phyloP scores from a whole-genome alignment of 2,329 filamentous ascomycete genomes.

The Botrytis tulipae region DNA sequence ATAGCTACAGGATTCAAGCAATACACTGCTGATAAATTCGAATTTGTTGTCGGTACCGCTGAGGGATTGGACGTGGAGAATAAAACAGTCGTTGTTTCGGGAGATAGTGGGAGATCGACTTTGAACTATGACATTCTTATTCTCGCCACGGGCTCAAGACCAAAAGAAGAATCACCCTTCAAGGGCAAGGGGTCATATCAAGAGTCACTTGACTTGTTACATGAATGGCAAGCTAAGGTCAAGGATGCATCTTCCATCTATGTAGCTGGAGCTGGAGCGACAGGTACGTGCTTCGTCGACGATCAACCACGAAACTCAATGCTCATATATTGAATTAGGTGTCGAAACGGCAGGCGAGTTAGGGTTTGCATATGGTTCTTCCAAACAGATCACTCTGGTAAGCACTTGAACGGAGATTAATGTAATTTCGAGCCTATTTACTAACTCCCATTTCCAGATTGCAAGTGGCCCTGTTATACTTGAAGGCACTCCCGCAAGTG shows the following conservation, averaged over 20 bases:
- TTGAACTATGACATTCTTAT: conserved; percentile 51
- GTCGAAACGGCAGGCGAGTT: conserved; percentile 40
- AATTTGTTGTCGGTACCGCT: conserved; percentile 52
- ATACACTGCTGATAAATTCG: conserved; percentile 49
- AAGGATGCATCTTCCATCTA: conserved; percentile 33
- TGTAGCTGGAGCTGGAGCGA: conserved; percentile 38
- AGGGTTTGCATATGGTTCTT: conserved; percentile 34
- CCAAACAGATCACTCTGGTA: conserved; percentile 36
- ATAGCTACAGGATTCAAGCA: conserved; percentile 47
- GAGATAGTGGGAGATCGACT: conserved; percentile 37
- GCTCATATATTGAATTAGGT: conserved; percentile 17
- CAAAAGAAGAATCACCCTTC: conserved; percentile 46
- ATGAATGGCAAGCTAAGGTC: conserved; percentile 28
- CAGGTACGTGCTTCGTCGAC: conserved; percentile 24
- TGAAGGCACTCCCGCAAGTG: conserved; percentile 27
- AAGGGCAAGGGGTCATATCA: conserved; percentile 47
- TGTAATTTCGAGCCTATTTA: neutral
- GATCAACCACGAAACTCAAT: neutral
- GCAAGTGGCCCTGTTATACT: conserved; percentile 38
- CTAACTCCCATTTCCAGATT: conserved; percentile 26
- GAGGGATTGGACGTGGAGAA: conserved; percentile 43
- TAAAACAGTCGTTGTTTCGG: conserved; percentile 45
- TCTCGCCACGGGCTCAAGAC: conserved; percentile 52
- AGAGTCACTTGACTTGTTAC: conserved; percentile 25
- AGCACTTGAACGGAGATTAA: conserved; percentile 34